Conservation (phyloP, 2,329 filamentous ascomycete genomes). For the Chaetomiaceae sp. region DNA sequence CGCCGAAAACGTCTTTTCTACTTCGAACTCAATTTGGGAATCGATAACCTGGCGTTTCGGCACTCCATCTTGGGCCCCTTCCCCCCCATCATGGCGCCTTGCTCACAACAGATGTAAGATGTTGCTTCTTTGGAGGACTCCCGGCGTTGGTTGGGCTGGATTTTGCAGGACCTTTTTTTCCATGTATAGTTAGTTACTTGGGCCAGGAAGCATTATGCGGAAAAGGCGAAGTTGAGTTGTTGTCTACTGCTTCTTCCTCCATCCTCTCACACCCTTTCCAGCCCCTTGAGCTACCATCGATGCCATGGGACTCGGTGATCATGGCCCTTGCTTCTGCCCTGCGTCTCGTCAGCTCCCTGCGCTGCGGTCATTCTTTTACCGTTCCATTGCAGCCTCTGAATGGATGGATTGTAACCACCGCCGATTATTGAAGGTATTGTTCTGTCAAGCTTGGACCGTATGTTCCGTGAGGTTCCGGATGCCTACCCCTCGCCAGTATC, state of each 20-base stretch:
- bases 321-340: no score
- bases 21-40: background rate
- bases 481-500: background rate
- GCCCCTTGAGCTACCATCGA: no score
- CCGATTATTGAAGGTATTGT: no score
- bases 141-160: constrained; percentile 7
- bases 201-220: background rate
- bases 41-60: background rate
- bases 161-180: background rate
- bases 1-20: background rate
- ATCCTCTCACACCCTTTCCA: no score
- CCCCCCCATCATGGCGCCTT: no score
- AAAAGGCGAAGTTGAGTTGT: background rate
- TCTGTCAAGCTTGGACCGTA: no score
- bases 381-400: no score
- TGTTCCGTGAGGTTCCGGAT: background rate
- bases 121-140: background rate
- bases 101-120: background rate
- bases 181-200: background rate
- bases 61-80: background rate
- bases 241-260: background rate
- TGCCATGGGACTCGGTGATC: no score
- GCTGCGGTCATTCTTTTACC: no score
- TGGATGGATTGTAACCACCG: no score
- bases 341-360: no score